Percentiles rank a stretch among this genome's conserved stretches.
Evolutionary conservation across 345 rosid genomes (phyloP).

Genomic region (Raphanus raphanistrum): DNA sequence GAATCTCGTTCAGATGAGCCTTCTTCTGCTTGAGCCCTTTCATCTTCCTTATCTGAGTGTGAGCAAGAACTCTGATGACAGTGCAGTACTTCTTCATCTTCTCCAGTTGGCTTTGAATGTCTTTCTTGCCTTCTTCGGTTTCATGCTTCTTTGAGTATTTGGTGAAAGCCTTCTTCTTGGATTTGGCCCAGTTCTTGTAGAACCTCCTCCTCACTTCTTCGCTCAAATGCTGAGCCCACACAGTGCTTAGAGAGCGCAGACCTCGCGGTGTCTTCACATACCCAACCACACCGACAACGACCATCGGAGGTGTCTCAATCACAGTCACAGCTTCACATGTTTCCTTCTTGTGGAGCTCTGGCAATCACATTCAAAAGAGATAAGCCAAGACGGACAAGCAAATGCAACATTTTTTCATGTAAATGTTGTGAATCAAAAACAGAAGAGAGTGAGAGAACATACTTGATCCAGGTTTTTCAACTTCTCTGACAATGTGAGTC

Average conservation of each 20-base stretch:
- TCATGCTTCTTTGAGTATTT: slow-evolving; percentile 64
- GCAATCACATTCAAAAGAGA: background rate
- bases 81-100: slow-evolving; percentile 81
- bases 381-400: background rate
- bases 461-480: slow-evolving; percentile 96
- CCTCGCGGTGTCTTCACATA: slow-evolving; percentile 83
- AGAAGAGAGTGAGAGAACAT: slow-evolving; percentile 9
- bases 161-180: slow-evolving; percentile 87
- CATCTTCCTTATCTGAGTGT: slow-evolving; percentile 88
- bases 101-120: slow-evolving; percentile 64
- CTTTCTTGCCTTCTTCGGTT: slow-evolving; percentile 73
- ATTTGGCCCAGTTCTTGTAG: slow-evolving; percentile 88
- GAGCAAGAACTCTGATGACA: slow-evolving; percentile 84
- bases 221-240: slow-evolving; percentile 89
- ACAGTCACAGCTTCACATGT: slow-evolving; percentile 88
- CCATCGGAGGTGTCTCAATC: slow-evolving; percentile 90
- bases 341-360: slow-evolving; percentile 96
- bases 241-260: slow-evolving; percentile 70
- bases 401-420: background rate
- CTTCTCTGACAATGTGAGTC: slow-evolving; percentile 95
- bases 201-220: slow-evolving; percentile 87
- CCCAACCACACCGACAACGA: slow-evolving; percentile 88
- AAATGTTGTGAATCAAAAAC: background rate
- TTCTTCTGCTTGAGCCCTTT: slow-evolving; percentile 94
- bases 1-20: slow-evolving; percentile 90